A percentile compares a stretch with the other conserved stretches of the same genome.
Evolutionary conservation across 2,329 filamentous ascomycete species (phyloP).

Genomic region (Colletotrichum sp.): DNA sequence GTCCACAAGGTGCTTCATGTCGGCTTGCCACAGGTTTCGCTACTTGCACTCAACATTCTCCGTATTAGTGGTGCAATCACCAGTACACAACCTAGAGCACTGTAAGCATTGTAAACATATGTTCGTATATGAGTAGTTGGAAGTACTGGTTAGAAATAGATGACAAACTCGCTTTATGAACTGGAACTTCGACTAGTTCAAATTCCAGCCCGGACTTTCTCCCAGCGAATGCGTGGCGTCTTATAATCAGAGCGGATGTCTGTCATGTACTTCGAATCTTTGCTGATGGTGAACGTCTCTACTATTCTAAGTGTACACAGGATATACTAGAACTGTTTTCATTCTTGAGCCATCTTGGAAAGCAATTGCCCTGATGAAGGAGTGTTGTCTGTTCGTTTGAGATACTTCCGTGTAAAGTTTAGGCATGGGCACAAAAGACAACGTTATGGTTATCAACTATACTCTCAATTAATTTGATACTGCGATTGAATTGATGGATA

Average conservation of each 20-base stretch:
- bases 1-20: neutral
- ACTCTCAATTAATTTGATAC: no score
- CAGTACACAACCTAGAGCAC: neutral
- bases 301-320: no score
- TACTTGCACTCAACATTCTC: neutral
- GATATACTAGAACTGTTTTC: no score
- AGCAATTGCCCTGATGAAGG: no score
- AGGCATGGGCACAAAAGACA: no score
- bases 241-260: neutral
- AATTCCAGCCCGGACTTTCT: rapidly evolving
- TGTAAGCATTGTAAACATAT: neutral
- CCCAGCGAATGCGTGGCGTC: neutral
- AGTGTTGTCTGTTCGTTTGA: no score
- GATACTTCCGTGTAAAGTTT: no score
- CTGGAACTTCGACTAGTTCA: neutral
- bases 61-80: neutral
- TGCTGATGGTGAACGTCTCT: no score
- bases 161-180: neutral
- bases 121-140: neutral
- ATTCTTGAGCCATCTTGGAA: no score
- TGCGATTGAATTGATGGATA: no score
- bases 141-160: neutral
- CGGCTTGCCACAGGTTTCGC: neutral
- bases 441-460: no score
- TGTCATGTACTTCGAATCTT: no score